phyloP scores from a whole-genome alignment of 768 basidiomycete genomes.

The Pisolithus marmoratus region DNA sequence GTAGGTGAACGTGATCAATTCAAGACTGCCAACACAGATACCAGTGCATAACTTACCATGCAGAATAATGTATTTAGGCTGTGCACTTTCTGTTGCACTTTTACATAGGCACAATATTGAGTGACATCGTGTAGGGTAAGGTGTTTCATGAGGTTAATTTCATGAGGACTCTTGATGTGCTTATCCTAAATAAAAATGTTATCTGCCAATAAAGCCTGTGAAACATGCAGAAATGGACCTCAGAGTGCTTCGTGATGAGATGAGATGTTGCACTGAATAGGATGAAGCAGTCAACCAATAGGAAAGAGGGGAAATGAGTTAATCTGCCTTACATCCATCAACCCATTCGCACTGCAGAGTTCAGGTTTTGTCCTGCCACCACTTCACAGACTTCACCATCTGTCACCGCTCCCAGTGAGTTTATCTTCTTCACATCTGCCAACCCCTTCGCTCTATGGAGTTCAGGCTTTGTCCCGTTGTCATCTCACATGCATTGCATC shows the following conservation, averaged over 20 bases:
- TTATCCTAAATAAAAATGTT: conserved; percentile 57
- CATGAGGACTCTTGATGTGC: conserved; percentile 92
- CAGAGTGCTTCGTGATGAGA: conserved; percentile 98
- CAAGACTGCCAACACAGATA: background rate
- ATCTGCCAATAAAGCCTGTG: conserved; percentile 5
- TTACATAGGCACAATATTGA: conserved; percentile 99
- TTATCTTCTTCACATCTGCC: too few species aligned
- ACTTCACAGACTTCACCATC: too few species aligned
- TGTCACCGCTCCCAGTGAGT: too few species aligned
- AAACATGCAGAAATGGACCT: conserved; percentile 43
- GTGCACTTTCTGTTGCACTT: conserved; percentile 93
- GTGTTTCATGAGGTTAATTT: conserved; percentile 99
- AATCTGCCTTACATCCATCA: conserved; percentile 99
- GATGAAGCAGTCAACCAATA: conserved; percentile 88
- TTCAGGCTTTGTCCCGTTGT: too few species aligned
- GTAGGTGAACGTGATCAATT: too few species aligned
- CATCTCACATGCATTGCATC: too few species aligned
- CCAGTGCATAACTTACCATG: conserved; percentile 51
- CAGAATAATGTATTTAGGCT: conserved; percentile 99
- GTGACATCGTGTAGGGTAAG: conserved; percentile 97
- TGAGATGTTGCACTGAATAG: conserved; percentile 99
- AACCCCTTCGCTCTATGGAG: too few species aligned
- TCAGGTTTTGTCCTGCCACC: too few species aligned
- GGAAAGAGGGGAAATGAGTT: conserved; percentile 82
- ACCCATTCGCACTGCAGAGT: too few species aligned